Base-by-base conservation (phyloP, 2,329 filamentous ascomycete species). In the Colletotrichum chrysophilum region DNA sequence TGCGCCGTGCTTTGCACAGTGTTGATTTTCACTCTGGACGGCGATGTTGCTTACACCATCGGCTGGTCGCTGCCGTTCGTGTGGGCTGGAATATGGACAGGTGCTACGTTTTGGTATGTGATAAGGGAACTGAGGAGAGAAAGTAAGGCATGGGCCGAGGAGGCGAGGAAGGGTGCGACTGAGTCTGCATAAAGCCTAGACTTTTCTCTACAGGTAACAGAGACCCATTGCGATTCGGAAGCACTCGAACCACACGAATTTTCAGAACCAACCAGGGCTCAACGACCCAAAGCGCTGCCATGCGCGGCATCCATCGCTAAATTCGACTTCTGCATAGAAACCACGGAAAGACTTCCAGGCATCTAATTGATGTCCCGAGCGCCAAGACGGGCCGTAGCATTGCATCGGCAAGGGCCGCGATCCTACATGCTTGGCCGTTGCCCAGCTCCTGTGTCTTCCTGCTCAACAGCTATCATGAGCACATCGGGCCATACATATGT, bases 71-170 rank as follows among this genome's bases (percentile, higher is more conserved):
- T 79, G 28, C 79, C 79, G 3, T 80, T 80, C 34, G 77, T 64
- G 30, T 80, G 79, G 79, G 78, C 76, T 10, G 79, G 78, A 13
- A 61, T 80, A 4, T 80, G 79, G 79, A 72, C 80, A 16, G 14
- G 74, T 6, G 73, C 70, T 36, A 82, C 81, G 21, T 73, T 81
- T 28, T 78, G 76, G 74, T 82, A 80, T 70, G 81, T 81, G 16
- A 66, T 77, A 36, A 64, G 66, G 24, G 77, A 82, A 70, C 24
- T 82, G 55, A 78, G 75, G 76, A 81, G 71, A 52, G 81, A 82
- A 72, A 73, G 72, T 21, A 56, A n/a, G 28, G 76, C 77, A 10
- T 82, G 81, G 81, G 74, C 78, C 6, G 78, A 77, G 21, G 80
- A 82, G 65, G 78, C 58, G 30, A 62, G 58, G 18, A 62, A 62